Evolutionary conservation across 352 stramenopile species (phyloP).

Genomic region (Pythium chondricola): DNA sequence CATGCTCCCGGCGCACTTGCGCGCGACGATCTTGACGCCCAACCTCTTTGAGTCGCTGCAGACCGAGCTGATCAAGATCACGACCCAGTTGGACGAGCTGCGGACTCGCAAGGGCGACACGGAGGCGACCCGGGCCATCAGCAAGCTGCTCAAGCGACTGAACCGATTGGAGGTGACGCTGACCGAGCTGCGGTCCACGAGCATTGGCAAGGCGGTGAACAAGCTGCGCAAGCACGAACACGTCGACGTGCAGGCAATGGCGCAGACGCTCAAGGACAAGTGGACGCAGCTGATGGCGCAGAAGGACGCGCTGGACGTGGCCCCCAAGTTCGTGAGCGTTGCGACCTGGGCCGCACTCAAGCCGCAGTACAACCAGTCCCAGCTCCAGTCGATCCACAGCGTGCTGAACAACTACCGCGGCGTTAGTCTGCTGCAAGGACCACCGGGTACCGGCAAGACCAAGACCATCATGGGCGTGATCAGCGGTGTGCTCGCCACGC

Average conservation of each 20-base stretch:
- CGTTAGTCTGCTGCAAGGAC: conserved; percentile 91
- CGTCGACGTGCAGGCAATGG: conserved; percentile 32
- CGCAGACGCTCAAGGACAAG: conserved; percentile 61
- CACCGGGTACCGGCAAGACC: conserved; percentile 94
- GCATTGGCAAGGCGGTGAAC: conserved; percentile 81
- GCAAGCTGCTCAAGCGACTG: conserved; percentile 61
- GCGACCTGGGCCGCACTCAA: conserved; percentile 74
- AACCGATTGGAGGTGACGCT: conserved; percentile 69
- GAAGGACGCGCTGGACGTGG: conserved; percentile 44
- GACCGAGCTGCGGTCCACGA: conserved; percentile 76
- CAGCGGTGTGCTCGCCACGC: conserved; percentile 64
- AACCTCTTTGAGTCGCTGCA: conserved; percentile 77
- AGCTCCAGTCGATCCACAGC: conserved; percentile 83
- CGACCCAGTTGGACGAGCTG: conserved; percentile 53
- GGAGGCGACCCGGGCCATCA: conserved; percentile 30
- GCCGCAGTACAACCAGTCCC: conserved; percentile 78
- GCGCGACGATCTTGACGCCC: conserved; percentile 71
- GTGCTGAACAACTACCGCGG: conserved; percentile 85
- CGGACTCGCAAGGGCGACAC: conserved; percentile 21
- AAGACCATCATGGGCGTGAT: conserved; percentile 88
- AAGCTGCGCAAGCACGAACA: conserved; percentile 78
- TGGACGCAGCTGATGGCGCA: conserved; percentile 74
- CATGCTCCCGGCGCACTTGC: conserved; percentile 75
- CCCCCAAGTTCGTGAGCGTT: conserved; percentile 52
- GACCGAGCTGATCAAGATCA: conserved; percentile 63